These are phyloP conservation scores for Penicillium dipodomyicola DNA, from an alignment of 495 filamentous ascomycete genomes.

Conservation along the genomic window DNA sequence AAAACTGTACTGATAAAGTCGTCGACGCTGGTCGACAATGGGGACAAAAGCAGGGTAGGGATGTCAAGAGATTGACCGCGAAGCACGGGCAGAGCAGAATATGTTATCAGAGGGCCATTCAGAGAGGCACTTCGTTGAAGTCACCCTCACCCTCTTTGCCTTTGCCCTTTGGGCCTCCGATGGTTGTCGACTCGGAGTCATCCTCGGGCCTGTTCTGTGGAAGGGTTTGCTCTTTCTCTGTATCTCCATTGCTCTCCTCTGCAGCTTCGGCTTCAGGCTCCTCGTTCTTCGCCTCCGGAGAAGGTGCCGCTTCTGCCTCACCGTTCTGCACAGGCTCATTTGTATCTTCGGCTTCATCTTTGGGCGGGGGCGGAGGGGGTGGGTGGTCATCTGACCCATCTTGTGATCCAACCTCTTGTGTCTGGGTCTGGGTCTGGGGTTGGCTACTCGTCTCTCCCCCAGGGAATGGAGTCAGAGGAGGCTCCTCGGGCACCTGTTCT, in stretches of 20 bases:
- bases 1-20: slow-evolving; percentile 27
- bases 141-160: slow-evolving; percentile 39
- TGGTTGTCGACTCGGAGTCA: slow-evolving; percentile 18
- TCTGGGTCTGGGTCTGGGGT: slow-evolving; percentile 26
- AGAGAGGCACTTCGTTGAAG: slow-evolving; percentile 45
- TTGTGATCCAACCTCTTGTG: slow-evolving; percentile 30
- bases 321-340: slow-evolving; percentile 25
- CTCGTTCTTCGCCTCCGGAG: slow-evolving; percentile 14
- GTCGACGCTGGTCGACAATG: slow-evolving; percentile 15
- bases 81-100: slow-evolving; percentile 6
- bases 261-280: slow-evolving; percentile 9
- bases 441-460: slow-evolving; percentile 36
- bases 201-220: slow-evolving; percentile 29
- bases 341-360: slow-evolving; percentile 30
- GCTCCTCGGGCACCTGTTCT: slow-evolving; percentile 31
- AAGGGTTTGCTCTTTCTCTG: slow-evolving; percentile 22
- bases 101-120: slow-evolving; percentile 7
- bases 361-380: slow-evolving; percentile 40
- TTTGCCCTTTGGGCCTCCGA: slow-evolving; percentile 27
- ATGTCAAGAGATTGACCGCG: slow-evolving; percentile 1
- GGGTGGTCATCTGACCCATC: slow-evolving; percentile 24
- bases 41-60: slow-evolving; percentile 1
- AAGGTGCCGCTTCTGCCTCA: slow-evolving; percentile 10
- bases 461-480: slow-evolving; percentile 46
- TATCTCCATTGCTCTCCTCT: slow-evolving; percentile 14